Percentiles rank a stretch among this genome's conserved stretches.
Conservation (phyloP, 2,329 filamentous ascomycete species). For the Penicillium sp. region DNA sequence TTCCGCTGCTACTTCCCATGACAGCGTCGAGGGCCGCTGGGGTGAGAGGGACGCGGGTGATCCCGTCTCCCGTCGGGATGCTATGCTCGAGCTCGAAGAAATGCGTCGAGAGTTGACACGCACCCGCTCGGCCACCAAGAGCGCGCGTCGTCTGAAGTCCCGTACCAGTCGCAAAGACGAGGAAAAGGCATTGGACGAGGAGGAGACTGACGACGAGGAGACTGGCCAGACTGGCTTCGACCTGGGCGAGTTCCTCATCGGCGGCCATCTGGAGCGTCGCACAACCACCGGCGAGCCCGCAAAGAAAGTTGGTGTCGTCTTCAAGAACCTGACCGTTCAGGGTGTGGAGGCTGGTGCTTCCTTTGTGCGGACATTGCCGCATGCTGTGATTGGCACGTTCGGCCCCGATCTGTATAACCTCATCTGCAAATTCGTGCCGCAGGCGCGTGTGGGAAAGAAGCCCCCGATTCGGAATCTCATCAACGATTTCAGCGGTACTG, state of each 20-base stretch:
- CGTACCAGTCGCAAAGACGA: constrained; percentile 32
- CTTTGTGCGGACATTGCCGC: constrained; percentile 67
- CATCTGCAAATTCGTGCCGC: constrained; percentile 52
- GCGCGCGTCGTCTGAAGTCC: constrained; percentile 27
- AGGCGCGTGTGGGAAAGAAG: constrained; percentile 46
- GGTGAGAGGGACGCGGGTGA: constrained; percentile 58
- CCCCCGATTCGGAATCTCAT: constrained; percentile 55
- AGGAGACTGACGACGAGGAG: constrained; percentile 19
- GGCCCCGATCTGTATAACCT: constrained; percentile 71
- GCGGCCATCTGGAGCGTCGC: constrained; percentile 71
- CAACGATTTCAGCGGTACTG: constrained; percentile 62
- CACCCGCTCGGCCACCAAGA: constrained; percentile 29
- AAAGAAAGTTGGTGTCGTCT: constrained; percentile 74
- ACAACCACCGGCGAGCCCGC: constrained; percentile 59
- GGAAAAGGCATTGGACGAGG: constrained; percentile 48
- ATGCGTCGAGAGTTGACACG: constrained; percentile 53
- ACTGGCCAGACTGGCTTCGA: constrained; percentile 48
- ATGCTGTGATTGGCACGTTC: constrained; percentile 72
- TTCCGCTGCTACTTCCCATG: constrained; percentile 15
- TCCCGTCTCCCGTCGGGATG: constrained; percentile 49
- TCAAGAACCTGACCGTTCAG: constrained; percentile 70
- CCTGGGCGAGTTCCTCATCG: constrained; percentile 64
- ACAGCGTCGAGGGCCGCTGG: constrained; percentile 52
- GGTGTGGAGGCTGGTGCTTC: constrained; percentile 63
- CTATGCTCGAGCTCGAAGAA: constrained; percentile 58